A percentile compares a stretch with the other conserved stretches of the same genome.
Evolutionary conservation across 129 eudicot genomes (phyloP).

Genomic region (Chrysanthemum seticuspe): DNA sequence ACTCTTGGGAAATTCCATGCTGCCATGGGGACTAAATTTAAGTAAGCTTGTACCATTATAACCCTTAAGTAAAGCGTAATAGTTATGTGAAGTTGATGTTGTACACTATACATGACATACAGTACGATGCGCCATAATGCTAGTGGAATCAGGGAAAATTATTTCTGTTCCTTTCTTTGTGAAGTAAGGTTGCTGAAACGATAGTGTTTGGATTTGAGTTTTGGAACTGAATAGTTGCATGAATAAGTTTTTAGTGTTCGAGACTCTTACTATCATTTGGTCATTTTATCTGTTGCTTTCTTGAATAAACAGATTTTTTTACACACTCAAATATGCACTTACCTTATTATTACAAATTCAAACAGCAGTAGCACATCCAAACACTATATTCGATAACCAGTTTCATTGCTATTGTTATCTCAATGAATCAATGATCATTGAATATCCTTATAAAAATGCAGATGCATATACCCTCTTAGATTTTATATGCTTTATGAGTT

Average conservation of each 20-base stretch:
- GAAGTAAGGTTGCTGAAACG: background rate
- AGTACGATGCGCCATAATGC: background rate
- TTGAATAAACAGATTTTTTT: background rate
- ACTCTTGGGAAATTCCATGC: slow-evolving; percentile 75
- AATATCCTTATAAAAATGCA: background rate
- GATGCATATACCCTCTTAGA: background rate
- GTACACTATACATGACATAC: background rate
- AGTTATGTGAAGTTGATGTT: slow-evolving; percentile 3
- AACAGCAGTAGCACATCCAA: background rate
- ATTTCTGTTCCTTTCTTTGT: background rate
- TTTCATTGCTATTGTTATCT: background rate
- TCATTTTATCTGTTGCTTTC: background rate
- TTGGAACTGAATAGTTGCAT: background rate
- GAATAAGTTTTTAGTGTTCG: background rate
- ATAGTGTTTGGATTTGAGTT: background rate
- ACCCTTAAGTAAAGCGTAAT: background rate
- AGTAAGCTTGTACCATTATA: slow-evolving; percentile 39
- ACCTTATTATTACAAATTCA: background rate
- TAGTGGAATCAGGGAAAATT: background rate
- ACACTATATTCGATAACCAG: background rate
- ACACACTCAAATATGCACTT: background rate
- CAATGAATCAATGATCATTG: background rate
- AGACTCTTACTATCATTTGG: background rate
- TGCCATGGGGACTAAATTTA: slow-evolving; percentile 93
- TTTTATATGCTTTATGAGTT: background rate